Evolutionary conservation across 83 land plant species (phyloP).

Genomic region (Picea engelmannii): DNA sequence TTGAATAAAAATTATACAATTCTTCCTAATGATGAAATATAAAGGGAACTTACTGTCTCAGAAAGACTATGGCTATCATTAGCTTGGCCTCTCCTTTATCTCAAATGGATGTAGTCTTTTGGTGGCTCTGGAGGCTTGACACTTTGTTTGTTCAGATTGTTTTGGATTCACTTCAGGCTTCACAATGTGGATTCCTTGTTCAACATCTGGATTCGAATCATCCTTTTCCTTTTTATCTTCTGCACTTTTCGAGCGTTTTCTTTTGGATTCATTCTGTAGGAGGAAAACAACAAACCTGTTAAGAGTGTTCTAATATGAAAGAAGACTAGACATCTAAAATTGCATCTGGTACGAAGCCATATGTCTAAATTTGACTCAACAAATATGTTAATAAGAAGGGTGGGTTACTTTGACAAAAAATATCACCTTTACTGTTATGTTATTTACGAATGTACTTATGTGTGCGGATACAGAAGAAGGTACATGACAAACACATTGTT

Average conservation of each 20-base stretch:
- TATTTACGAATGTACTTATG: not conserved
- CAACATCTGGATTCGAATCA: not conserved
- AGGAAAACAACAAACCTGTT: not conserved
- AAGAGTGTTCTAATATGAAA: not conserved
- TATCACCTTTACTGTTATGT: not conserved
- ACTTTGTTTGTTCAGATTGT: no score
- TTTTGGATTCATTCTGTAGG: constrained; percentile 2
- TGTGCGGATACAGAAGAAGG: no score
- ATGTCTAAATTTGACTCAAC: not conserved
- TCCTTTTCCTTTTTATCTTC: not conserved
- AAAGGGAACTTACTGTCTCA: constrained; percentile 8
- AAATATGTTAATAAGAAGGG: not conserved
- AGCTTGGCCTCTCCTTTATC: constrained; percentile 20
- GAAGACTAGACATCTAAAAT: not conserved
- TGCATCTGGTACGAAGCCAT: not conserved
- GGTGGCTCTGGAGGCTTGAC: constrained; percentile 17
- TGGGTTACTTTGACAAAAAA: not conserved
- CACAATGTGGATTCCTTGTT: not conserved
- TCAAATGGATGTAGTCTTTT: constrained; percentile 21
- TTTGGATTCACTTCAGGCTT: constrained; percentile 3
- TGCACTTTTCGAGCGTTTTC: not conserved
- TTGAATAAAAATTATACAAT: not conserved
- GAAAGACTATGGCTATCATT: constrained; percentile 21
- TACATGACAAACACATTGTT: no score
- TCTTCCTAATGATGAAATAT: not conserved